Conservation (phyloP, 2,329 filamentous ascomycete genomes). For the Monosporascus sp. region DNA sequence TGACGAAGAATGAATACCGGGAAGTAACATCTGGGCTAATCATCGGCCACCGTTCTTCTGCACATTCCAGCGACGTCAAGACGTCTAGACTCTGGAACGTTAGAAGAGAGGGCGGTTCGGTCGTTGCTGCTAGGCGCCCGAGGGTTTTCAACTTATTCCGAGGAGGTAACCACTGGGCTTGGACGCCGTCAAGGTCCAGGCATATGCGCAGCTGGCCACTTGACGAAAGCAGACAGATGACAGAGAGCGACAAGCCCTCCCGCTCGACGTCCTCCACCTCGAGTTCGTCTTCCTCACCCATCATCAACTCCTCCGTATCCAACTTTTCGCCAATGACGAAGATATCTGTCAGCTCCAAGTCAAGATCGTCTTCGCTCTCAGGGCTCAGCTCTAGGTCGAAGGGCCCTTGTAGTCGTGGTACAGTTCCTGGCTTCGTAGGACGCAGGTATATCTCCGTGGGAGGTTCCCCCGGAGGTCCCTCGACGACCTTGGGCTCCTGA, state of each 20-base stretch:
- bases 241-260: conserved; percentile 54
- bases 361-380: conserved; percentile 49
- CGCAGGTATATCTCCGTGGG: conserved; percentile 51
- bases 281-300: conserved; percentile 58
- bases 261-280: conserved; percentile 51
- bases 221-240: conserved; percentile 55
- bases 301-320: conserved; percentile 54
- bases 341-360: conserved; percentile 55
- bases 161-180: conserved; percentile 61
- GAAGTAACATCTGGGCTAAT: conserved; percentile 58
- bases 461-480: conserved; percentile 43
- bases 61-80: conserved; percentile 48
- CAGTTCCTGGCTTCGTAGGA: conserved; percentile 50
- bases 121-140: conserved; percentile 24
- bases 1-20: conserved; percentile 58
- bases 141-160: conserved; percentile 43
- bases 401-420: conserved; percentile 58
- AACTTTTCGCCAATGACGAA: conserved; percentile 58
- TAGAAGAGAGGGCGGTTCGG: conserved; percentile 43
- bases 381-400: conserved; percentile 53
- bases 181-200: conserved; percentile 55
- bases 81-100: conserved; percentile 60
- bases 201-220: conserved; percentile 58
- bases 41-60: conserved; percentile 54
- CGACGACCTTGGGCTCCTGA: conserved; percentile 54